Base-by-base conservation (phyloP, 805 yeast genomes). In the Pachysolen tannophilus region DNA sequence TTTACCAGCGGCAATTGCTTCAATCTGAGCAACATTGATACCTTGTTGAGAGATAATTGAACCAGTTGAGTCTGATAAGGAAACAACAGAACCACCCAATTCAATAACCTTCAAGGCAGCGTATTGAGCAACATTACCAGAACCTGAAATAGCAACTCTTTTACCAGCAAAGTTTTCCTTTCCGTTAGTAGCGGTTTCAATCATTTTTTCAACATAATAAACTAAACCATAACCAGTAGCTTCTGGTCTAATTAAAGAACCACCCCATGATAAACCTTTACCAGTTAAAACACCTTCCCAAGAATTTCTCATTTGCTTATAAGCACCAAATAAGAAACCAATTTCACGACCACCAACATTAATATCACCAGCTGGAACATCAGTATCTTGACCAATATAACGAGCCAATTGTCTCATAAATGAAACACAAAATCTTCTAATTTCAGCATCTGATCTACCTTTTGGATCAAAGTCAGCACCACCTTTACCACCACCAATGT, bases 401-500 rank as follows among this genome's bases (percentile, higher is more conserved):
- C 95, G 82, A 47, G 88, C 78, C 54, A 90, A 78, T 69, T 90
- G 95, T 63, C 85, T 73, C 95, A 90, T 90, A 75, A 90, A 90
- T 34, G 96, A 74, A 55, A 75, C 76, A 72, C 97, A 90, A 78
- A 90, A 90, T 65, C 95, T 80, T 74, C 98, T 82, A 68, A 90
- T 90, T 72, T 90, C 98, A 52, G 67, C 63, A 65, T 88, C 92
- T 42, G 94, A 74, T 66, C 80, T 82, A 58, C 90, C 95, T 77
- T 90, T 90, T 55, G 97, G 95, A 69, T 88, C 87, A 67, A 90
- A 92, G 68, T 90, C 96, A 42, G 95, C 73, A 63, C 98, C 98
- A 76, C 98, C 98, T 65, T 90, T 90, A 68, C 95, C 98, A 72
- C 98, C 98, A 62, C 98, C 98, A 82, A 90, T 88, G 76, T 80